Conservation (phyloP, 495 filamentous ascomycete species). For the Podospora australis region DNA sequence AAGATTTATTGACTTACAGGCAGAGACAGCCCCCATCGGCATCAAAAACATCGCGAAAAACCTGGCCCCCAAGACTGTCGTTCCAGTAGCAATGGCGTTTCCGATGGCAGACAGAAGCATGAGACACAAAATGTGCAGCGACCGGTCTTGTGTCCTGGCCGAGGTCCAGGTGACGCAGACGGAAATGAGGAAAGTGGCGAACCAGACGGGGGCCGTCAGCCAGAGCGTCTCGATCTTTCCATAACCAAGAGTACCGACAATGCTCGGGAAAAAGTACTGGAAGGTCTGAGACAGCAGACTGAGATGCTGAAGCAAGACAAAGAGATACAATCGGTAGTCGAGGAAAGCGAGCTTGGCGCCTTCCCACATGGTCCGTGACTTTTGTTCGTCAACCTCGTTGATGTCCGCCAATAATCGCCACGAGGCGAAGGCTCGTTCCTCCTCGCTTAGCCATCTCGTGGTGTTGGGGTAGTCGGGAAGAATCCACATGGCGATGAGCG, state of each 20-base stretch:
- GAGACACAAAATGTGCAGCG: constrained; percentile 38
- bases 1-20: constrained; percentile 34
- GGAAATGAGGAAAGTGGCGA: constrained; percentile 28
- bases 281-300: constrained; percentile 38
- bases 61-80: constrained; percentile 38
- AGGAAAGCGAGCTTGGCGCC: constrained; percentile 32
- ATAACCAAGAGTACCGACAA: constrained; percentile 48
- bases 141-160: constrained; percentile 34
- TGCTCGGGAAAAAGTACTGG: constrained; percentile 51
- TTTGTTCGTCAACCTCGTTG: constrained; percentile 30
- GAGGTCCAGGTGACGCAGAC: constrained; percentile 34
- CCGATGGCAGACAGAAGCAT: constrained; percentile 42
- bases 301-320: constrained; percentile 40
- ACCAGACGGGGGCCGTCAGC: constrained; percentile 48
- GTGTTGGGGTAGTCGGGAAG: constrained; percentile 41
- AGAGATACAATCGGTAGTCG: constrained; percentile 41
- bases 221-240: constrained; percentile 44
- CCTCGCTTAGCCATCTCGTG: constrained; percentile 37
- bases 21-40: constrained; percentile 42
- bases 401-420: constrained; percentile 37
- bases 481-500: constrained; percentile 30
- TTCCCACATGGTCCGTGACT: constrained; percentile 25
- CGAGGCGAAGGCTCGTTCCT: constrained; percentile 35
- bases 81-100: constrained; percentile 43
- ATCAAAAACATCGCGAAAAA: constrained; percentile 49